Base-by-base conservation (phyloP, 2,329 filamentous ascomycete species). In the Mariannaea sp. region DNA sequence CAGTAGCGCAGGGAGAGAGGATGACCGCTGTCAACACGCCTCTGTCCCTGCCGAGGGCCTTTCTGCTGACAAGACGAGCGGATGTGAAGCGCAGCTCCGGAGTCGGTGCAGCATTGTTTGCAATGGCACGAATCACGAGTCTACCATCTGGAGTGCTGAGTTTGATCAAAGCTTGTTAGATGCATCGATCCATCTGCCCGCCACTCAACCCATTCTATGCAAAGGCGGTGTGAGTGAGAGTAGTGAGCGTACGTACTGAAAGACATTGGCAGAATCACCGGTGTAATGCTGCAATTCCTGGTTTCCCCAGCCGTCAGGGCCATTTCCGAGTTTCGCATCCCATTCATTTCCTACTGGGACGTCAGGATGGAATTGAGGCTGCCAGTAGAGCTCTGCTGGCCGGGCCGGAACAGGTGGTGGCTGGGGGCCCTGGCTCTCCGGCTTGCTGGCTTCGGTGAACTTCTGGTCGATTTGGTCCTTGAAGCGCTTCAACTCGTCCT, bases 221-320 rank as follows among this genome's bases (percentile, higher is more conserved):
- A 8, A 4, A n/a, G 12, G 9, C 24, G 3, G n/a, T 17, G 9
- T 2, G 5, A 10, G 35, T 3, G 5, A 19, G 4, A 1, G 10
- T 36, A 20, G 3, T n/a, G 1, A 0, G 1, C 29, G n/a, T 7
- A 32, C 69, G 26, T 55, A 74, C 72, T 83, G 75, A 65, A 85
- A 85, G 17, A 77, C 77, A 61, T 85, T 85, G 4, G 71, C 63
- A 1, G 74, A 66, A 9, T 70, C 66, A 27, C 75, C 70, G 5
- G 79, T 80, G 65, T 85, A 85, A 69, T 81, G 78, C 68, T 85
- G 76, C 42, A 81, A 71, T 70, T 85, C 82, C 55, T 82, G 78
- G 63, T 85, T 85, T 17, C 82, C 82, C 82, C 82, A 85, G 30
- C 82, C 82, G 62, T 82, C 76, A n/a, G 75, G 76, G 22, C 82